A percentile compares a stretch with the other conserved stretches of the same genome.
Evolutionary conservation across 345 rosid genomes (phyloP).

Genomic region (Populus ilicifolia): DNA sequence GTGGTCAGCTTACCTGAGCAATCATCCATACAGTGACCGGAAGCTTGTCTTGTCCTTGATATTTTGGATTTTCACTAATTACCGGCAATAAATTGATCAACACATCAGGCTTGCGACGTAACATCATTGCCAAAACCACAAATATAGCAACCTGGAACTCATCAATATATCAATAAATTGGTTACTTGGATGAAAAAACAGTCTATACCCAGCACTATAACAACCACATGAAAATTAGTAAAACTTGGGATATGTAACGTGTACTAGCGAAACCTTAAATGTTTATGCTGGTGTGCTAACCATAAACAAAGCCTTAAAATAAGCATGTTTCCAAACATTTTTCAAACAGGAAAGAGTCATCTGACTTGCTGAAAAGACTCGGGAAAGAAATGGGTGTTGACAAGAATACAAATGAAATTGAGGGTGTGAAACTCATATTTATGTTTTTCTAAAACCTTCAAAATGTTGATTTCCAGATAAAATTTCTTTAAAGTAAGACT

Average conservation of each 20-base stretch:
- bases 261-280: neutral
- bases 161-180: neutral
- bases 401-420: too few species aligned
- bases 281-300: neutral
- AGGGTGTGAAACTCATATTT: neutral
- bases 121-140: conserved; percentile 12
- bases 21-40: conserved; percentile 11
- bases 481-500: neutral
- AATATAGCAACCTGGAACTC: conserved; percentile 5
- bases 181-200: neutral
- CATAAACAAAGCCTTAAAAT: neutral
- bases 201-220: neutral
- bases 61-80: conserved; percentile 10
- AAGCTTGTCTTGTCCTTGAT: conserved; percentile 15
- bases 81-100: conserved; percentile 12
- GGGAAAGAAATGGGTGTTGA: too few species aligned
- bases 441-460: neutral
- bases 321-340: neutral
- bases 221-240: neutral
- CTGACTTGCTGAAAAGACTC: too few species aligned
- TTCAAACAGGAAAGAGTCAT: neutral
- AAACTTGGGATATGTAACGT: neutral
- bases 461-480: neutral
- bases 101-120: conserved; percentile 7
- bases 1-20: conserved; percentile 10